phyloP scores from a whole-genome alignment of 139 green algal genomes.

The Picochlorum sp. region DNA sequence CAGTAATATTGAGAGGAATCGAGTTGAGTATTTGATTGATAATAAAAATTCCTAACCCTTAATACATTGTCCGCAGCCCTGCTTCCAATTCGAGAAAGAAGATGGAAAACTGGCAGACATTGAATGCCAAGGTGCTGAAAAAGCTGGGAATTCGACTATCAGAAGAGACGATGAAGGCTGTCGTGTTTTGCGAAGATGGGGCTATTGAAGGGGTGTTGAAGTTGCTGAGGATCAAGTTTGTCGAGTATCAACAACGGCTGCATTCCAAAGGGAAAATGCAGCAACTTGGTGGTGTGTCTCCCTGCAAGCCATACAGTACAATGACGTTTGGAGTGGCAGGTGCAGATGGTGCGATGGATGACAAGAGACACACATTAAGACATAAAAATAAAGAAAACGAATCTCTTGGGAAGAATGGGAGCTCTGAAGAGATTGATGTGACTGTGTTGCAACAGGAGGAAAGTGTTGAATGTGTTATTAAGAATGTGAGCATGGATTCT shows the following conservation, averaged over 20 bases:
- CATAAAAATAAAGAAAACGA: too few species aligned
- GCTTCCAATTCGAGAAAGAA: conserved; percentile 74
- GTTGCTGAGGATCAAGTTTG: conserved; percentile 54
- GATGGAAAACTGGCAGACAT: conserved; percentile 92
- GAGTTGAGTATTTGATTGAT: neutral
- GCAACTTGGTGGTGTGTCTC: neutral
- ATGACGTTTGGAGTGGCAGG: too few species aligned
- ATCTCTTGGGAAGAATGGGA: too few species aligned
- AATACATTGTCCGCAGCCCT: conserved; percentile 41
- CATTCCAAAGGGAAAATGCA: neutral
- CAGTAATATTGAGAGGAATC: too few species aligned
- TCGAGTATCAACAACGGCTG: conserved; percentile 17
- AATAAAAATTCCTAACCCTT: neutral
- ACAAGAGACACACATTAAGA: too few species aligned
- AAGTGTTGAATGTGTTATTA: too few species aligned
- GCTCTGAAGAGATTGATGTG: too few species aligned
- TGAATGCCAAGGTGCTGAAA: conserved; percentile 80
- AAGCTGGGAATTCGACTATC: conserved; percentile 58
- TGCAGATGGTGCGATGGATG: too few species aligned
- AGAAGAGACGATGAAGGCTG: conserved; percentile 42
- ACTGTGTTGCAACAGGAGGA: too few species aligned
- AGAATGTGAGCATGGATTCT: neutral
- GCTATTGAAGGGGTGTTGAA: conserved; percentile 76
- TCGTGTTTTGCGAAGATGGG: conserved; percentile 45
- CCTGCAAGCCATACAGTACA: too few species aligned